Evolutionary conservation across 2,329 filamentous ascomycete genomes (phyloP).

Genomic region (Colletotrichum karsti): DNA sequence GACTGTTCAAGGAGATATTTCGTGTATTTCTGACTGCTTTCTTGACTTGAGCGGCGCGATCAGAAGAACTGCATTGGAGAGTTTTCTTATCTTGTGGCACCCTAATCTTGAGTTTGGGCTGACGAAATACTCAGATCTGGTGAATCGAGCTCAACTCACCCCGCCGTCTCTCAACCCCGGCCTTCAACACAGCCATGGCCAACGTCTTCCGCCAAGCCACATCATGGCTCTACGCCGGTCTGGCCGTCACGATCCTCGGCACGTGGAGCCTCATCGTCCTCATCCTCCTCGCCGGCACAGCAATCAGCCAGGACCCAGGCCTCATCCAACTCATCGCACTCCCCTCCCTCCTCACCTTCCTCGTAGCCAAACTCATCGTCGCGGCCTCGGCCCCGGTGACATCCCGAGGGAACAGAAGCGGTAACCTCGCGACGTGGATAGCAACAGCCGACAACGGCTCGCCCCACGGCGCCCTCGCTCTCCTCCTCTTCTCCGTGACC

Average conservation of each 20-base stretch:
- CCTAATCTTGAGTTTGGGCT: no score
- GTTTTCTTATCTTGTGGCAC: no score
- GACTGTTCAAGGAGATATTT: no score
- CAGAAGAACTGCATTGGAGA: no score
- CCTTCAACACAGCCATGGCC: background rate
- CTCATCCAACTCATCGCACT: constrained; percentile 20
- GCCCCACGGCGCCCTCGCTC: constrained; percentile 22
- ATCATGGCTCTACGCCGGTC: constrained; percentile 20
- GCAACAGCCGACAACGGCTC: constrained; percentile 24
- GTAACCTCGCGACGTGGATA: constrained; percentile 21
- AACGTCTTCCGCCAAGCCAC: constrained; percentile 14
- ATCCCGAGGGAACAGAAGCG: no score
- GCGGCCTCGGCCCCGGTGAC: background rate
- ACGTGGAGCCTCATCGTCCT: constrained; percentile 15
- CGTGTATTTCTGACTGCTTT: no score
- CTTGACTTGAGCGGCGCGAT: no score
- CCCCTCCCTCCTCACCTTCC: constrained; percentile 23
- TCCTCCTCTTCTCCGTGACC: constrained; percentile 9
- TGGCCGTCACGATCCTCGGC: constrained; percentile 15
- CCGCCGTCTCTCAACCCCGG: accelerated
- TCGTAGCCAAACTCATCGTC: constrained; percentile 20
- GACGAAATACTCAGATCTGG: no score
- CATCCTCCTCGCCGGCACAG: background rate
- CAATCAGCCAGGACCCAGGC: background rate
- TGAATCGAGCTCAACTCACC: no score